phyloP scores from a whole-genome alignment of 2,329 filamentous ascomycete species.

The Diplodia intermedia region DNA sequence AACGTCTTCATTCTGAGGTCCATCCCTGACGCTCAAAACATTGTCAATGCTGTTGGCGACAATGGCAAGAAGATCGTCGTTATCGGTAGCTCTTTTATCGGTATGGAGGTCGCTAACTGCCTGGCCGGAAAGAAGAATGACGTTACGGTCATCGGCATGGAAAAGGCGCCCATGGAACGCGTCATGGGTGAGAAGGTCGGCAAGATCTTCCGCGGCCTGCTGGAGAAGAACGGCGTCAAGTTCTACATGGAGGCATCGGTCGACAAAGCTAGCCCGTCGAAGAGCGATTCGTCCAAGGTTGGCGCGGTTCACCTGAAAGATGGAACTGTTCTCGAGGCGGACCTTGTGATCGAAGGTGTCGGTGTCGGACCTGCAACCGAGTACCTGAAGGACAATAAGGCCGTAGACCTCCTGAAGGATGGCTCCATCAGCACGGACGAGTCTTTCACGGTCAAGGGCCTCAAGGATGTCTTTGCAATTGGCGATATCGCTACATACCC shows the following conservation, averaged over 20 bases:
- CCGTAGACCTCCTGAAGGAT: conserved; percentile 76
- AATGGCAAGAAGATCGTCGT: conserved; percentile 92
- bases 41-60: conserved; percentile 77
- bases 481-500: conserved; percentile 96
- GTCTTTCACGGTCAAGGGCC: conserved; percentile 75
- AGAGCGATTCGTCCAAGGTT: conserved; percentile 72
- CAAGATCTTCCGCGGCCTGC: conserved; percentile 74
- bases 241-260: conserved; percentile 84
- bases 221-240: conserved; percentile 87
- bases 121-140: conserved; percentile 78
- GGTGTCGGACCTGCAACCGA: conserved; percentile 87
- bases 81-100: conserved; percentile 93
- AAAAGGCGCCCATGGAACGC: conserved; percentile 81
- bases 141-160: conserved; percentile 89
- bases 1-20: conserved; percentile 88
- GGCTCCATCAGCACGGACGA: conserved; percentile 86
- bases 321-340: conserved; percentile 81
- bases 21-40: conserved; percentile 77
- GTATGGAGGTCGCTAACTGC: conserved; percentile 92
- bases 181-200: conserved; percentile 86
- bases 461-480: conserved; percentile 87
- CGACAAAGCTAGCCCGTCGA: conserved; percentile 78
- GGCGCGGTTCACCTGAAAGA: conserved; percentile 84
- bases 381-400: conserved; percentile 76
- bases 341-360: conserved; percentile 89